Evolutionary conservation across 257 asterid species (phyloP).

Genomic region (Solanum etuberosum): DNA sequence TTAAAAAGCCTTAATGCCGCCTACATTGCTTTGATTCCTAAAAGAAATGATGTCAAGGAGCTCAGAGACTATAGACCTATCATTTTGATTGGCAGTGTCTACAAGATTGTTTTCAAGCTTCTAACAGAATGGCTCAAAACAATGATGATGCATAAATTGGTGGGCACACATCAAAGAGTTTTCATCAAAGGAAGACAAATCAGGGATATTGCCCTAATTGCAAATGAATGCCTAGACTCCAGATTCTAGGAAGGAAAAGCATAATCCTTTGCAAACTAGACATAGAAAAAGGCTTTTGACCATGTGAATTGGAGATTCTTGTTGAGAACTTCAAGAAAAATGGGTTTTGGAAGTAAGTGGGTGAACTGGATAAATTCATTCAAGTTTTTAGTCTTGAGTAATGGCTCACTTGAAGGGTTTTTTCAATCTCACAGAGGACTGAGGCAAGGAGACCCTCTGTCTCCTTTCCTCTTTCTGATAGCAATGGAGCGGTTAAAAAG

Average conservation of each 20-base stretch:
- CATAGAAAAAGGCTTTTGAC: neutral
- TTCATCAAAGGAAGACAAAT: neutral
- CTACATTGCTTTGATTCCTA: neutral
- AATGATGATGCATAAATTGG: neutral
- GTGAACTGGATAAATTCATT: neutral
- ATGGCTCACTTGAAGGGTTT: neutral
- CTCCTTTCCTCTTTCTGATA: neutral
- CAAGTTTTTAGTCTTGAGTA: neutral
- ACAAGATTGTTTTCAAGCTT: neutral
- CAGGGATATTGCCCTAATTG: neutral
- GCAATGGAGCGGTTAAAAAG: neutral
- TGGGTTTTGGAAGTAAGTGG: neutral
- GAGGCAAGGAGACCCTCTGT: neutral
- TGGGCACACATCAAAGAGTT: neutral
- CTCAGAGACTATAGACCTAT: neutral
- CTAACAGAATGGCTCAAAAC: neutral
- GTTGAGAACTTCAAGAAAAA: neutral
- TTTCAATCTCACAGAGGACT: neutral
- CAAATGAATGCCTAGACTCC: neutral
- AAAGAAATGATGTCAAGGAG: neutral
- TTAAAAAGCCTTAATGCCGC: neutral
- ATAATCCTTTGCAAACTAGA: neutral
- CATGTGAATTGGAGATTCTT: neutral
- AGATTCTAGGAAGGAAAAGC: neutral
- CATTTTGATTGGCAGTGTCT: neutral